A percentile compares a stretch with the other conserved stretches of the same genome.
phyloP scores from a whole-genome alignment of 2,329 filamentous ascomycete species.

The Xylariaceae sp. region DNA sequence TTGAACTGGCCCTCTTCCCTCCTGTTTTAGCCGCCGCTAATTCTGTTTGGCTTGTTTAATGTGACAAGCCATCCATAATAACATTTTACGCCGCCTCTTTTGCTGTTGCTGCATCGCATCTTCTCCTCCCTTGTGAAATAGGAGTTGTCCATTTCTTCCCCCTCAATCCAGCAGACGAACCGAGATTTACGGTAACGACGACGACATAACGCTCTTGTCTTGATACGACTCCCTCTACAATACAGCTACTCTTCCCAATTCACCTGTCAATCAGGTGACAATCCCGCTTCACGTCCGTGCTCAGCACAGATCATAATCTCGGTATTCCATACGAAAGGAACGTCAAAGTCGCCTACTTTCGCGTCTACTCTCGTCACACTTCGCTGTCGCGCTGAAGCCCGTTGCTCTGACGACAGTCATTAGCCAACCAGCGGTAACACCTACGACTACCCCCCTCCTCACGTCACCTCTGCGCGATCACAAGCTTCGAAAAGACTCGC shows the following conservation, averaged over 20 bases:
- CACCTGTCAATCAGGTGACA: background rate
- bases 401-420: conserved; percentile 7
- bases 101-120: conserved; percentile 11
- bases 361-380: background rate
- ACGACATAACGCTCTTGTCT: background rate
- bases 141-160: background rate
- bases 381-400: background rate
- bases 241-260: background rate
- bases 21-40: conserved; percentile 5
- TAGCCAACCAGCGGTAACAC: background rate
- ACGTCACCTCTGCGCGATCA: conserved; percentile 1
- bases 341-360: background rate
- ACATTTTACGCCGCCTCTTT: background rate
- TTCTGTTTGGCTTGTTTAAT: conserved; percentile 8
- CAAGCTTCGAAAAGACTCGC: background rate
- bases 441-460: background rate
- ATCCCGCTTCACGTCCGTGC: background rate
- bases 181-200: background rate
- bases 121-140: background rate
- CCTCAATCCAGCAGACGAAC: background rate
- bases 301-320: background rate
- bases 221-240: background rate
- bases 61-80: conserved; percentile 2
- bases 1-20: background rate
- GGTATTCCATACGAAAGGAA: background rate